Conservation (phyloP, 1,284 basidiomycete species). For the Testicularia cyperi region DNA sequence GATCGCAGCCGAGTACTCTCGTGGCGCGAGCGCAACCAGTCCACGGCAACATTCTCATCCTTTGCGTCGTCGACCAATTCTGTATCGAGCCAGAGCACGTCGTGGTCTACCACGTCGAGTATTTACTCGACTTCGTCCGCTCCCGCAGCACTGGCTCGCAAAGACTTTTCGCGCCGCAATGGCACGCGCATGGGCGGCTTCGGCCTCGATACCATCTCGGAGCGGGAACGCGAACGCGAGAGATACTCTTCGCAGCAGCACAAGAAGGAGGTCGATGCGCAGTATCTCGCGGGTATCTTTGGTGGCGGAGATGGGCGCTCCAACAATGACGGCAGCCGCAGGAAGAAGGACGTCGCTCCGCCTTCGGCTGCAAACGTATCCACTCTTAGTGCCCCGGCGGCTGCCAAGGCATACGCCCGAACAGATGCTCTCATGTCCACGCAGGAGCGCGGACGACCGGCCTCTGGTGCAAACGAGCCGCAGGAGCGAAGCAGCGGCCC, state of each 20-base stretch:
- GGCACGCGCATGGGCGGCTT: conserved; percentile 21
- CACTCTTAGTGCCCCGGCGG: no score
- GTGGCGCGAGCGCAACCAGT: conserved; percentile 45
- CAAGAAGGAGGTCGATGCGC: conserved; percentile 41
- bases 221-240: conserved; percentile 32
- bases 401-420: no score
- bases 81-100: conserved; percentile 20
- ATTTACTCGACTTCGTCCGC: conserved; percentile 48
- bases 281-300: conserved; percentile 45
- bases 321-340: conserved; percentile 8
- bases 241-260: conserved; percentile 3
- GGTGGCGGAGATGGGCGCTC: conserved; percentile 28
- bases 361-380: no score
- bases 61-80: conserved; percentile 25
- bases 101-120: conserved; percentile 35
- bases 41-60: conserved; percentile 27
- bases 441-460: not conserved
- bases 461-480: no score
- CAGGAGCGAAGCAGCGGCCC: no score
- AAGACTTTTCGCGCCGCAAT: conserved; percentile 21
- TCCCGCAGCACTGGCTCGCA: conserved; percentile 35
- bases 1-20: conserved; percentile 32
- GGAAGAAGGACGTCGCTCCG: no score
- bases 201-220: conserved; percentile 40
- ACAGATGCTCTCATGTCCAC: no score